These are phyloP conservation scores for Crithidia brevicula DNA, from an alignment of 208 protist species.

Conservation along the genomic window DNA sequence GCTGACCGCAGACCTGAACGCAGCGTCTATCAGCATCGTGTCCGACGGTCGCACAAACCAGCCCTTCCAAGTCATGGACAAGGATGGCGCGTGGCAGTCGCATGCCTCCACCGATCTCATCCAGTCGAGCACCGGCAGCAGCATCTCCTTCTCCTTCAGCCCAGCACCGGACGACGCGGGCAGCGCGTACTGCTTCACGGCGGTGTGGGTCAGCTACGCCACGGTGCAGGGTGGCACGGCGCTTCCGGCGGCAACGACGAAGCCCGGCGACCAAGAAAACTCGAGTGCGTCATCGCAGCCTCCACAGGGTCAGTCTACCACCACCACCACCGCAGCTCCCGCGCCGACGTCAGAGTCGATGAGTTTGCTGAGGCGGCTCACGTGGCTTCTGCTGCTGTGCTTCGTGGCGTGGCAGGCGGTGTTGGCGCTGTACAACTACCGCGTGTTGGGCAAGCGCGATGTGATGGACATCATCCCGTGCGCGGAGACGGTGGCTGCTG, in stretches of 20 bases:
- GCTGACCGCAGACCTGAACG: slow-evolving; percentile 36
- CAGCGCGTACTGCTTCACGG: slow-evolving; percentile 22
- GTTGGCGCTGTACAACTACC: slow-evolving; percentile 67
- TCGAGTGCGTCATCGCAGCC: background rate
- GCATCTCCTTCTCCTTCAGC: slow-evolving; percentile 28
- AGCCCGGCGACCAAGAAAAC: background rate
- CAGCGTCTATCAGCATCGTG: slow-evolving; percentile 19
- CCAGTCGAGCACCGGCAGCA: slow-evolving; percentile 7
- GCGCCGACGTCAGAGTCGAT: slow-evolving; percentile 8
- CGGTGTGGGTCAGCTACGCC: slow-evolving; percentile 23
- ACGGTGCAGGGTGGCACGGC: background rate
- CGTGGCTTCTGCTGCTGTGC: slow-evolving; percentile 39
- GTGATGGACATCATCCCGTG: slow-evolving; percentile 83
- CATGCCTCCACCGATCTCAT: slow-evolving; percentile 33
- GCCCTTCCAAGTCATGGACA: slow-evolving; percentile 10
- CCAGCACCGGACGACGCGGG: background rate
- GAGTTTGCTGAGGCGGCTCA: slow-evolving; percentile 20
- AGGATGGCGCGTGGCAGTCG: slow-evolving; percentile 12
- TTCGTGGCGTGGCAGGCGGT: slow-evolving; percentile 49
- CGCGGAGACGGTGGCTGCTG: slow-evolving; percentile 40
- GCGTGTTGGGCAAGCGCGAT: slow-evolving; percentile 46
- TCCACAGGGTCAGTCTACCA: background rate
- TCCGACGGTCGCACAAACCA: background rate
- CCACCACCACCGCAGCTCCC: background rate
- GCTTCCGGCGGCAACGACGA: background rate